Evolutionary conservation across 2,329 filamentous ascomycete genomes (phyloP), one percentile per base, ranked within the genome.

Genomic region (Colletotrichum destructivum): DNA sequence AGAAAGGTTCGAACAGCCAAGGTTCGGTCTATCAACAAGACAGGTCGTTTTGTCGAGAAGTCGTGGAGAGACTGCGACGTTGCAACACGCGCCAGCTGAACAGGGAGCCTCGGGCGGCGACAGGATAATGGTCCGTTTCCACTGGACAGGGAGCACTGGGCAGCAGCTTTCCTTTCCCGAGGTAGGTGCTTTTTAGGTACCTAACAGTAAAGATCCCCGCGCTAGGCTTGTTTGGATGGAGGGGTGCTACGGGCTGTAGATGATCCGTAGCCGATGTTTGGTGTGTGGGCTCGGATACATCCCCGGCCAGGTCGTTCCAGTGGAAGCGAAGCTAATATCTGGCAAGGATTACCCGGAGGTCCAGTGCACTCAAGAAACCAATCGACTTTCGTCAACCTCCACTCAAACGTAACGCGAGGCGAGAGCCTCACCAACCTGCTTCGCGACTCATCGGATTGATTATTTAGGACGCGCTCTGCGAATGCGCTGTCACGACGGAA

Each of bases 201-300:
- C 35, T 38, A 38, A 38, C 35, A 38, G 35, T 38, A 11, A 26
- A 66, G 62, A 52, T 59, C 71, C 73, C 73, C 73, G 71, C 73
- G 73, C 71, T 74, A 74, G 62, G 44, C 70, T 64, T 35, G 12
- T 44, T 66, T 62, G 57, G 71, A 74, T 73, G 49, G 72, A 66
- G 72, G 72, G 70, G 72, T 70, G 71, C 44, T 26, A 55, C 67
- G 67, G 67, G 47, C 40, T 13, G 40, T 18, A 61, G 47, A 66
- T 70, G 55, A 66, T 72, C 69, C 69, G 69, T 51, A 16, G 52
- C 69, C 69, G 69, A 69, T 26, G 18, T 16, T 40, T 26, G 16
- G 44, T 21, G 44, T 18, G 47, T 69, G 65, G 69, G 52, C 18
- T 59, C 59, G 46, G 44, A 54, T 62, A 31, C 46, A 57, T 46